Conservation (phyloP, 2,329 filamentous ascomycete genomes). For the Colletotrichum liriopes region DNA sequence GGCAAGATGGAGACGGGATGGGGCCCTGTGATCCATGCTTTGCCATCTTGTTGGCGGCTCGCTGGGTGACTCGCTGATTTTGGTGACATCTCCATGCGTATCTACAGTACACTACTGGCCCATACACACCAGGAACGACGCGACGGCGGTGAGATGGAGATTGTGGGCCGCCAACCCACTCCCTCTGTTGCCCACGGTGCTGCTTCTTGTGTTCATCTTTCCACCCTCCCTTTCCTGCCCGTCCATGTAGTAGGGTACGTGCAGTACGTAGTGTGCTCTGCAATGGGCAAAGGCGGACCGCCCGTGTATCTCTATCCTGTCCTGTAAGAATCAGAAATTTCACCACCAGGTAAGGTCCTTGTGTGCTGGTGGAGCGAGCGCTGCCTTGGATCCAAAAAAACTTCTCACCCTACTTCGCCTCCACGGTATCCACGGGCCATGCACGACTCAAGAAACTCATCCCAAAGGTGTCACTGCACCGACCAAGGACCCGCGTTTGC, state of each 20-base stretch:
- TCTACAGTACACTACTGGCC: neutral
- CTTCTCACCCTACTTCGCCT: conserved; percentile 41
- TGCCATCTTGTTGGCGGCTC: conserved; percentile 22
- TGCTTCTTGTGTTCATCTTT: neutral
- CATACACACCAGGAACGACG: neutral
- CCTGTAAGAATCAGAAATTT: conserved; percentile 29
- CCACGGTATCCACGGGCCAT: conserved; percentile 42
- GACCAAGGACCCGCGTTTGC: conserved; percentile 41
- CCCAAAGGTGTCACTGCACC: conserved; percentile 33
- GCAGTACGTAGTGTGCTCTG: neutral
- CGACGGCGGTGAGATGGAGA: conserved; percentile 9
- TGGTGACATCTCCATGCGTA: conserved; percentile 7
- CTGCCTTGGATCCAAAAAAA: conserved; percentile 40
- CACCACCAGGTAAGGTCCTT: conserved; percentile 35
- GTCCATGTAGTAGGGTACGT: neutral
- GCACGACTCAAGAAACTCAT: conserved; percentile 43
- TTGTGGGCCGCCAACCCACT: neutral
- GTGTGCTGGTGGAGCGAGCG: conserved; percentile 35
- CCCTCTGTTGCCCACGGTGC: neutral
- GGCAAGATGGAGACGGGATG: conserved; percentile 25
- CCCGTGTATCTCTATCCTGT: conserved; percentile 14
- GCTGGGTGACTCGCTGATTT: conserved; percentile 24
- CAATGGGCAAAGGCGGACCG: neutral
- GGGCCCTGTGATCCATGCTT: conserved; percentile 7
- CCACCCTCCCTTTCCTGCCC: conserved; percentile 7